phyloP scores from a whole-genome alignment of 768 basidiomycete species.

The Kwoniella shandongensis region DNA sequence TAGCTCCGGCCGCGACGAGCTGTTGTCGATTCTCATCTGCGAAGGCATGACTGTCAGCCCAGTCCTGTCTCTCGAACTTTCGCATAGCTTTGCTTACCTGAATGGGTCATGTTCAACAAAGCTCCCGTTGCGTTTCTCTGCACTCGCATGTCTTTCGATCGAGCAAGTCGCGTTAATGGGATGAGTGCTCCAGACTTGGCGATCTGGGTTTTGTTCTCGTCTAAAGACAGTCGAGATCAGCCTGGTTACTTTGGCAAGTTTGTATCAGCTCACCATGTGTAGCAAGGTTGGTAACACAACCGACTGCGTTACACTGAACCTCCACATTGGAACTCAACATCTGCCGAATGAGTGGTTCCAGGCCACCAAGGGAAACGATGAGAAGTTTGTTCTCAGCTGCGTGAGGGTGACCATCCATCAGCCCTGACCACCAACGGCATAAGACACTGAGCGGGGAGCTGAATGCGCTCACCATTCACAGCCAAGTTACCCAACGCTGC shows the following conservation, averaged over 20 bases:
- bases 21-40: slow-evolving; percentile 97
- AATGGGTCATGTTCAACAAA: slow-evolving; percentile 98
- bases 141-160: slow-evolving; percentile 98
- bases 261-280: slow-evolving; percentile 73
- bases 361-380: slow-evolving; percentile 94
- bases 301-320: slow-evolving; percentile 99
- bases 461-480: slow-evolving; percentile 77
- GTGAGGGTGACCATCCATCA: slow-evolving; percentile 1
- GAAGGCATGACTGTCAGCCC: slow-evolving; percentile 5
- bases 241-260: not conserved
- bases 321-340: slow-evolving; percentile 99
- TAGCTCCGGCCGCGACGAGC: slow-evolving; percentile 95
- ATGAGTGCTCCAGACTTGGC: slow-evolving; percentile 99
- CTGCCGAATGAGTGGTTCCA: slow-evolving; percentile 96
- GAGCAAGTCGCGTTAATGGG: slow-evolving; percentile 89
- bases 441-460: not conserved
- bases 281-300: slow-evolving; percentile 96
- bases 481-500: slow-evolving; percentile 96
- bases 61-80: not conserved
- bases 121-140: slow-evolving; percentile 98
- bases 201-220: slow-evolving; percentile 99
- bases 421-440: not conserved
- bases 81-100: slow-evolving; percentile 61
- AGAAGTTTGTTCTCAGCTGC: slow-evolving; percentile 97
- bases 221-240: slow-evolving; percentile 54